Evolutionary conservation across 1,139 yeast genomes (phyloP), one percentile per base, ranked within the genome.

Genomic region (Pichia sp.): DNA sequence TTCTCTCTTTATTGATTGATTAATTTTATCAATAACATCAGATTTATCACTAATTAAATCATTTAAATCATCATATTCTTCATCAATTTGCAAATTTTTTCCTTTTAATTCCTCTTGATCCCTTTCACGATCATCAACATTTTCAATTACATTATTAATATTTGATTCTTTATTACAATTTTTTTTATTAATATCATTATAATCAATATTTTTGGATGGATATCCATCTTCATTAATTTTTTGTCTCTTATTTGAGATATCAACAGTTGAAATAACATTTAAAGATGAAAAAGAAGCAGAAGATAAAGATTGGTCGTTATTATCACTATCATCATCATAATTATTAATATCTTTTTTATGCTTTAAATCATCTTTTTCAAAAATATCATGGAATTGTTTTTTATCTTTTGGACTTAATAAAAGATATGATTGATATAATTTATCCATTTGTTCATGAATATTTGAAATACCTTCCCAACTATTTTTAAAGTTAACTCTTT

Each of bases 401-500:
- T 37, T 40, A 18, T 49, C 54, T 9, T 28, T 26, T 6, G 39
- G 29, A 34, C n/a, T 10, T 11, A 48, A 38, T 11, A 40, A 26
- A 30, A 40, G 32, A 39, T 47, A 45, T 0, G 36, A 10, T 1
- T 33, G 7, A 25, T 34, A 34, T 18, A 46, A 28, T 40, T 44
- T 26, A 10, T n/a, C 26, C 27, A 36, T 10, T 4, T 26, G 39
- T 9, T 36, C 39, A 10, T 36, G 5, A 3, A 36, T n/a, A 26
- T 36, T n/a, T 27, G 30, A 48, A 8, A 31, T 34, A 8, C 45
- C 46, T 40, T 58, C 57, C 63, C 63, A 62, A n/a, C 45, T 31
- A n/a, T 39, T 40, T 37, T 57, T 56, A 40, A 36, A 60, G 0
- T 44, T 40, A 7, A 51, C 53, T 46, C 66, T 53, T 43, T 60